Percentiles rank a stretch among this genome's conserved stretches.
These are phyloP conservation scores for Saccharomycopsis vini DNA, from an alignment of 805 yeast species.

Conservation along the genomic window DNA sequence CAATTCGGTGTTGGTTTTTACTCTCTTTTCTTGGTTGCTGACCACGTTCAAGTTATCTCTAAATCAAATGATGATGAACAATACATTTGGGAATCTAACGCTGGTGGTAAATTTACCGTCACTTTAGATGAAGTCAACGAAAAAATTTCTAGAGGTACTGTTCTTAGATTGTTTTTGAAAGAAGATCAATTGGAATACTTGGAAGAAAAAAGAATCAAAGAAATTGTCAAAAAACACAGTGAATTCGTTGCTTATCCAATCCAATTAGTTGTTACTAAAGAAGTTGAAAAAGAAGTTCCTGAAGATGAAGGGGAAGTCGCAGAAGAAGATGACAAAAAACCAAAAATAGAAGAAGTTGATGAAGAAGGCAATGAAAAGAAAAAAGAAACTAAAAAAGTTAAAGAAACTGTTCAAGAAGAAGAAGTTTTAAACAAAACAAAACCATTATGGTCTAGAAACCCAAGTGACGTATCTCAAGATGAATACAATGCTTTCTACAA, in stretches of 20 bases:
- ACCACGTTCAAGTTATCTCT: slow-evolving; percentile 95
- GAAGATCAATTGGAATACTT: slow-evolving; percentile 98
- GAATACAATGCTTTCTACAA: slow-evolving; percentile 99
- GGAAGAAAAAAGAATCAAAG: slow-evolving; percentile 99
- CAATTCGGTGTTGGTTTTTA: slow-evolving; percentile 99
- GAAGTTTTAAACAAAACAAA: slow-evolving; percentile 98
- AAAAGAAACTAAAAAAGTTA: slow-evolving; percentile 77
- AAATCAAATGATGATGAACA: slow-evolving; percentile 99
- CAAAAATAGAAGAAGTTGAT: slow-evolving; percentile 68
- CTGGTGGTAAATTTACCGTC: slow-evolving; percentile 98
- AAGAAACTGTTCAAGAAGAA: slow-evolving; percentile 88
- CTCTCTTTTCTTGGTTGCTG: slow-evolving; percentile 98
- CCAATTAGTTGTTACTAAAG: slow-evolving; percentile 96
- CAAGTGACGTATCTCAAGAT: slow-evolving; percentile 93
- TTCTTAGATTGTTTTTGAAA: slow-evolving; percentile 91
- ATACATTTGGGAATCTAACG: slow-evolving; percentile 99
- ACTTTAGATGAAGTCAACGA: slow-evolving; percentile 83
- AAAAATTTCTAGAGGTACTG: slow-evolving; percentile 88
- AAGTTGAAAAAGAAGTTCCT: slow-evolving; percentile 96
- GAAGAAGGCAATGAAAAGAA: slow-evolving; percentile 64
- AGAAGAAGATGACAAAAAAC: slow-evolving; percentile 56
- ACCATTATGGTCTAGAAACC: slow-evolving; percentile 99
- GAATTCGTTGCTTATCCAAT: slow-evolving; percentile 99
- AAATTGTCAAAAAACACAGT: slow-evolving; percentile 98
- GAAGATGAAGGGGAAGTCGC: slow-evolving; percentile 53